These are phyloP conservation scores for Hypseocharis bilobata DNA, from an alignment of 441 rosid genomes.

Conservation along the genomic window DNA sequence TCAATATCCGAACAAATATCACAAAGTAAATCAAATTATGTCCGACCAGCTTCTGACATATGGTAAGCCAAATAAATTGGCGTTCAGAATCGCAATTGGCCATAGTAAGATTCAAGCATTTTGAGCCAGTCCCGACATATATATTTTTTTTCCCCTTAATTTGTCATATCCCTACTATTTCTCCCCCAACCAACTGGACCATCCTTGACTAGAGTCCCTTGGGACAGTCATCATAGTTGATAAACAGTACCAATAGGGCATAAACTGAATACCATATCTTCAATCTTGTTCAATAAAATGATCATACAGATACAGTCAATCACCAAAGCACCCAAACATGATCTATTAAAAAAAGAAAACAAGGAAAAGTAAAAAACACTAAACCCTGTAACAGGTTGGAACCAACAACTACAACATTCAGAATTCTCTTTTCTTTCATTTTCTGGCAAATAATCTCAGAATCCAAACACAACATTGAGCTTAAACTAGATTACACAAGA, in stretches of 20 bases:
- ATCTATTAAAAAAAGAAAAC: neutral
- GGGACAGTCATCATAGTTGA: too few species aligned
- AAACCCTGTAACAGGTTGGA: neutral
- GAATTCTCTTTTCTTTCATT: neutral
- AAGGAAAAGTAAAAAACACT: too few species aligned
- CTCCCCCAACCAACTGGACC: too few species aligned
- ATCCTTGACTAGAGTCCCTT: too few species aligned
- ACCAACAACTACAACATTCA: neutral
- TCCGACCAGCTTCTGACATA: too few species aligned
- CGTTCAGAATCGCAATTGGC: neutral
- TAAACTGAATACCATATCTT: neutral
- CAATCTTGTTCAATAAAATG: neutral
- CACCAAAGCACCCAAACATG: neutral
- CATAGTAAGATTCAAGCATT: too few species aligned
- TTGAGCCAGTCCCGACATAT: too few species aligned
- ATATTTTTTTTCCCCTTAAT: too few species aligned
- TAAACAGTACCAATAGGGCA: too few species aligned
- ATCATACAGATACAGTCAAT: neutral
- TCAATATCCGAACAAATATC: neutral
- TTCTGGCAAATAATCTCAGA: neutral
- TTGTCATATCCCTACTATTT: too few species aligned
- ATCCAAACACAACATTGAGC: neutral
- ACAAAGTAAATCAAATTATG: too few species aligned
- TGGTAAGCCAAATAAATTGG: neutral
- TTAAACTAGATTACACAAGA: neutral